phyloP scores from a whole-genome alignment of 1,284 basidiomycete species.

The Microbotryum lychnidis-dioicae region DNA sequence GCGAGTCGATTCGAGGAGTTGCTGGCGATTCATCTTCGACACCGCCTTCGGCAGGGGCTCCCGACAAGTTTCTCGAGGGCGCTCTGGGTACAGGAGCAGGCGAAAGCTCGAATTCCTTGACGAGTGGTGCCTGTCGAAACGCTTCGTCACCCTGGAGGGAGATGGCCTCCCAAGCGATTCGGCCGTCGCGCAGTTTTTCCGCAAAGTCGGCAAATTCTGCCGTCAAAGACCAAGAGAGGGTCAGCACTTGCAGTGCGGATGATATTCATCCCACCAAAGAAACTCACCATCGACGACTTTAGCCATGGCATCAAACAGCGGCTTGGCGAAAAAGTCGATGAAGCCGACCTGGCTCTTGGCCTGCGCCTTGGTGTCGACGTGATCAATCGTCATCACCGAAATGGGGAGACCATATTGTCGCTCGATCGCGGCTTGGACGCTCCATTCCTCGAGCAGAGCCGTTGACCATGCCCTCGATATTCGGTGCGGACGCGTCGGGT shows the following conservation, averaged over 20 bases:
- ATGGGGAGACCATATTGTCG: slow-evolving; percentile 63
- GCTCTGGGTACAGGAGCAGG: neutral
- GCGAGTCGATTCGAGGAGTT: too few species aligned
- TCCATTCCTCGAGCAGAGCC: slow-evolving; percentile 80
- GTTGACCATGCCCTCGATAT: slow-evolving; percentile 85
- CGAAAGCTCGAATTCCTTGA: slow-evolving; percentile 4
- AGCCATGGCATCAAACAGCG: slow-evolving; percentile 66
- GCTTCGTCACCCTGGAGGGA: slow-evolving; percentile 22
- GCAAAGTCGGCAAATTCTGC: slow-evolving; percentile 32
- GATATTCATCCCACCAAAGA: neutral
- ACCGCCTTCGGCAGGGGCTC: neutral
- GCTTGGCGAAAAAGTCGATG: slow-evolving; percentile 69
- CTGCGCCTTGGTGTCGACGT: slow-evolving; percentile 50
- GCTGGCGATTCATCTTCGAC: too few species aligned
- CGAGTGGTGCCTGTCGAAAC: slow-evolving; percentile 16
- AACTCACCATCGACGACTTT: slow-evolving; percentile 61
- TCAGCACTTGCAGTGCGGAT: neutral
- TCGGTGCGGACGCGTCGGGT: slow-evolving; percentile 81
- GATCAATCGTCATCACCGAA: slow-evolving; percentile 49
- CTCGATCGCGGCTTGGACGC: slow-evolving; percentile 72
- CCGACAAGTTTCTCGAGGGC: neutral
- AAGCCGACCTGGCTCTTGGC: slow-evolving; percentile 85
- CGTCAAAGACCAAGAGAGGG: neutral
- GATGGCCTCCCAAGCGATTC: slow-evolving; percentile 33
- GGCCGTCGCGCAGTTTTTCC: slow-evolving; percentile 31